Evolutionary conservation across 371 early-diverging fungal genomes (phyloP).

Genomic region (Syncephalastrum sp.): DNA sequence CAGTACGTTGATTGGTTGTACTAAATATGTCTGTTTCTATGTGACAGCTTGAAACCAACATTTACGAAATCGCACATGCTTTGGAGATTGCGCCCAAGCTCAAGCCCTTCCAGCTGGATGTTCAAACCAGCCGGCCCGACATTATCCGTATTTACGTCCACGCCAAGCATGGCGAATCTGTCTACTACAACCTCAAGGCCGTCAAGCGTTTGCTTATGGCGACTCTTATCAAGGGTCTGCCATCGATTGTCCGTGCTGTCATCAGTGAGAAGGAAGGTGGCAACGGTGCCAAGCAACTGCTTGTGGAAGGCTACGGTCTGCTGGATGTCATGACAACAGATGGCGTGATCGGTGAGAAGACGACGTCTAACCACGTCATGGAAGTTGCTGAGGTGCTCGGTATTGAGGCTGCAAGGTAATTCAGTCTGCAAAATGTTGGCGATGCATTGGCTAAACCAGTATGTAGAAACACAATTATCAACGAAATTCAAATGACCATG

Average conservation of each 20-base stretch:
- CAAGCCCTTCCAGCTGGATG: slow-evolving; percentile 76
- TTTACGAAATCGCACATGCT: slow-evolving; percentile 76
- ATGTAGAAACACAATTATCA: slow-evolving; percentile 69
- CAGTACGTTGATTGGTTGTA: neutral
- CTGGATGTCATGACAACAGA: slow-evolving; percentile 88
- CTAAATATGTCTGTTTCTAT: neutral
- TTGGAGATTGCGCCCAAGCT: slow-evolving; percentile 82
- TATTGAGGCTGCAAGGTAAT: slow-evolving; percentile 92
- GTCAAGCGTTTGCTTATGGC: slow-evolving; percentile 70
- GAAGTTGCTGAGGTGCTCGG: slow-evolving; percentile 94
- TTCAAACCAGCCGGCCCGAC: slow-evolving; percentile 72
- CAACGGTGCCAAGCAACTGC: slow-evolving; percentile 61
- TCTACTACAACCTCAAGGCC: slow-evolving; percentile 76
- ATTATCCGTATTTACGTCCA: slow-evolving; percentile 73
- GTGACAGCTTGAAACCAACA: slow-evolving; percentile 78
- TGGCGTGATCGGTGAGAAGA: slow-evolving; percentile 79
- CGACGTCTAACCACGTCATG: slow-evolving; percentile 93
- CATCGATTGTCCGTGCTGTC: slow-evolving; percentile 85
- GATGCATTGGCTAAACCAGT: neutral
- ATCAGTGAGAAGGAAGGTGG: slow-evolving; percentile 73
- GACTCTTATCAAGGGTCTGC: slow-evolving; percentile 61
- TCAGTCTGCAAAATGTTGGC: neutral
- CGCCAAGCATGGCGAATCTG: slow-evolving; percentile 64
- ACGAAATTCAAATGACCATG: slow-evolving; percentile 90
- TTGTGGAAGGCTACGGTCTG: slow-evolving; percentile 96